Evolutionary conservation across 768 basidiomycete species (phyloP), one percentile per base, ranked within the genome.

Genomic region (Lactifluus pinguis): DNA sequence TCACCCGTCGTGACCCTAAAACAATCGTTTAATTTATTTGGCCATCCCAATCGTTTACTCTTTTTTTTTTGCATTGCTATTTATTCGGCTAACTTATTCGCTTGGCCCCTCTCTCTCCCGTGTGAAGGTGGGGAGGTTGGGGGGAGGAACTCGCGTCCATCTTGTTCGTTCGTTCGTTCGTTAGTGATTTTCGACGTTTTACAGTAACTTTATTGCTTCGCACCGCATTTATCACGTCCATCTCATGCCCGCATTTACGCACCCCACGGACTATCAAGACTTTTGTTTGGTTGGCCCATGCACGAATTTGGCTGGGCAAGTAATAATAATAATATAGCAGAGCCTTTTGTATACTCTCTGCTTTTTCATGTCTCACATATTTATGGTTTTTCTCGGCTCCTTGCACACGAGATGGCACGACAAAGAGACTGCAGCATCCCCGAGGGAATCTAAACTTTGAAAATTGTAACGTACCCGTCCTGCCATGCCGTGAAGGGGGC

Each of bases 21-120:
- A 62, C 60, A 25, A 38, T 53, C 57, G 1, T 34, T 58, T 58
- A 58, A 53, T 63, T 13, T 47, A 47, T 25, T 25, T 25, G 45
- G 48, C 45, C 64, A 65, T 49, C 15, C 55, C 60, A 52, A 39
- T 55, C 53, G 39, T 57, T 30, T 56, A 55, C 25, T 1, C 2
- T 25, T 25, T 1, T 25, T 25, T 25, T 25, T 63, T 50, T 52
- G 54, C 60, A 62, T 49, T 34, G 48, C 39, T 61, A 57, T 64
- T 57, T 62, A 62, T 63, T 55, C 57, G 51, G 51, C 49, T 57
- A 53, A 63, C 42, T 64, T 63, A 62, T 62, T 62, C 42, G 54
- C 53, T 44, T 55, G 38, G 30, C 47, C 41, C 51, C 29, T 34
- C 45, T 34, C 55, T 30, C 36, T 44, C 32, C 32, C 32, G 17